Evolutionary conservation across 306 rosid genomes (phyloP), one percentile per base, ranked within the genome.

Genomic region (Cicer pinnatifidum): DNA sequence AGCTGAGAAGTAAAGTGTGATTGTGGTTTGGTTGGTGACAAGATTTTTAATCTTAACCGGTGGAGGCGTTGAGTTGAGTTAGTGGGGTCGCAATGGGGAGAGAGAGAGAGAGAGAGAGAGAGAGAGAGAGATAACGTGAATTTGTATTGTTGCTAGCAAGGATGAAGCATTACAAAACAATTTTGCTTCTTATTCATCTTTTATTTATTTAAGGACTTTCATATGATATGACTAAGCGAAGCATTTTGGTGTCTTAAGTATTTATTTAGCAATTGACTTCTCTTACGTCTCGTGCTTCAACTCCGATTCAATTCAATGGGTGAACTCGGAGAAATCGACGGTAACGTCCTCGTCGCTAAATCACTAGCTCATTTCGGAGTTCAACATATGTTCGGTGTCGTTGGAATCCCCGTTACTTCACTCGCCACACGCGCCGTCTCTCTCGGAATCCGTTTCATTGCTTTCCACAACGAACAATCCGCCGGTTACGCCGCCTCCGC

Each of bases 401-500:
- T 94, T 2, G 99, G 99, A 1, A 94, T 94, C 45, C 99, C 99
- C 0, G 99, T 94, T 0, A 94, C 99, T 5, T 84, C 97, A 10
- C 82, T 94, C n/a, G 97, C 99, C 1, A 91, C 72, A 67, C 89
- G 99, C 9, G 95, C 97, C 1, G 97, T 94, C 6, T 76, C 91
- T 6, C 84, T 84, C 10, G 99, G 99, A 7, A 78, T 94, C 47
- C 90, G 97, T 38, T 94, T 94, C 51, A 51, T 94, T 5, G 91
- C 93, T 9, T 94, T 94, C 80, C 99, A 94, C 77, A 94, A 94
- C 76, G 99, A 94, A 78, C 99, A 94, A 11, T 91, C 97, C 19
- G 99, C 97, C 0, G 99, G 99, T 0, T 94, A 94, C 48, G 97
- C 99, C 33, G 99, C 99, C 67, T 89, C 99, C 6, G 96, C 99